phyloP scores from a whole-genome alignment of 805 yeast genomes.

The Lipomyces orientalis region DNA sequence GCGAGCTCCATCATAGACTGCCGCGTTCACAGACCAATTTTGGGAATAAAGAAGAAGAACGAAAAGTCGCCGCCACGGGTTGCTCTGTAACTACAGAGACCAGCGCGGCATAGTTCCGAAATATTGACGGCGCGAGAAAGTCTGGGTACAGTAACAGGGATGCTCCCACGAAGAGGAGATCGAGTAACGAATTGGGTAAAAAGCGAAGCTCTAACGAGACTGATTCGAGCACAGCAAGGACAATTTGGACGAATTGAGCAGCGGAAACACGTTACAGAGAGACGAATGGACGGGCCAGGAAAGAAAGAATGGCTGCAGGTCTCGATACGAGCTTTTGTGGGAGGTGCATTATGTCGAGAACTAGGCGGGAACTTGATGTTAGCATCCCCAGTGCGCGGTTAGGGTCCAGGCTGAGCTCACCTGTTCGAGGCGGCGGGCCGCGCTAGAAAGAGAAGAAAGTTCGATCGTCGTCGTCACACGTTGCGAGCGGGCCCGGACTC shows the following conservation, averaged over 20 bases:
- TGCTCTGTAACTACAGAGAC: constrained; percentile 5
- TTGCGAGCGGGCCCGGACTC: too few species aligned
- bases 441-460: too few species aligned
- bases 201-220: background rate
- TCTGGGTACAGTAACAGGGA: background rate
- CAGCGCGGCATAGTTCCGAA: constrained; percentile 1
- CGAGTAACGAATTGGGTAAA: background rate
- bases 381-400: too few species aligned
- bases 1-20: background rate
- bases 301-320: background rate
- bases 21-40: background rate
- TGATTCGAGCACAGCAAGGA: background rate
- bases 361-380: too few species aligned
- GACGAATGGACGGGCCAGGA: background rate
- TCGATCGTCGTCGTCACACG: too few species aligned
- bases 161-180: background rate
- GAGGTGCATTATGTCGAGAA: too few species aligned
- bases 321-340: too few species aligned
- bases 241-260: background rate
- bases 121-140: background rate
- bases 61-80: background rate
- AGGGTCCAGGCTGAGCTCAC: too few species aligned
- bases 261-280: background rate
- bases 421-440: too few species aligned
- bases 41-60: background rate